Percentiles rank a stretch among this genome's conserved stretches.
phyloP scores from a whole-genome alignment of 345 rosid species.

The Alliaria petiolata region DNA sequence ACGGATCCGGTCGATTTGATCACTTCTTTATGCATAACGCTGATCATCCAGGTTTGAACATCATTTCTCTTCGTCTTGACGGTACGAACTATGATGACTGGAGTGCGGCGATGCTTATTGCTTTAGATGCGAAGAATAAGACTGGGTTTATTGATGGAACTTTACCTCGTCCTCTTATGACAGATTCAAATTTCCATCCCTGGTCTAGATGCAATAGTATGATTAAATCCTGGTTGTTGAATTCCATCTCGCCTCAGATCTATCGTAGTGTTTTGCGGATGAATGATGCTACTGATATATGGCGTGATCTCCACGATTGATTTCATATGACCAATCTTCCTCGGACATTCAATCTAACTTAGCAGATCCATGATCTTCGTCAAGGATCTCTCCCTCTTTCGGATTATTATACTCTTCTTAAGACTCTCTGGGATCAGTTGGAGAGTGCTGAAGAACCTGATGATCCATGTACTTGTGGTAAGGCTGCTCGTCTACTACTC shows the following conservation, averaged over 20 bases:
- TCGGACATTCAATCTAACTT: not conserved
- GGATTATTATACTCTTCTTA: not conserved
- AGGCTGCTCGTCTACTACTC: not conserved
- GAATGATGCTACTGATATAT: not conserved
- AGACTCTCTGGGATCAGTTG: not conserved
- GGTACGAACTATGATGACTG: not conserved
- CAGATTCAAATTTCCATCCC: not conserved
- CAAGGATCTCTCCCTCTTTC: not conserved
- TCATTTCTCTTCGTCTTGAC: not conserved
- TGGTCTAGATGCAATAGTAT: not conserved
- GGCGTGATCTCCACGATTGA: not conserved
- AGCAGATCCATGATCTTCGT: not conserved
- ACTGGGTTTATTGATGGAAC: not conserved
- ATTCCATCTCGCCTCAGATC: not conserved
- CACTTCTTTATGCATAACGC: not conserved
- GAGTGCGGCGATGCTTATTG: not conserved
- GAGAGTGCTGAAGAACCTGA: not conserved
- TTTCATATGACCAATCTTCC: not conserved
- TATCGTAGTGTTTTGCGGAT: not conserved
- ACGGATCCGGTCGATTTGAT: not conserved
- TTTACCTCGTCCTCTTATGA: not conserved
- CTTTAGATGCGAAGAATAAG: not conserved
- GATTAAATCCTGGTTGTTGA: not conserved
- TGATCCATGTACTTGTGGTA: not conserved
- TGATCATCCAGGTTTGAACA: not conserved